phyloP scores from a whole-genome alignment of 1,139 yeast genomes.

The Pneumocystis sp. region DNA sequence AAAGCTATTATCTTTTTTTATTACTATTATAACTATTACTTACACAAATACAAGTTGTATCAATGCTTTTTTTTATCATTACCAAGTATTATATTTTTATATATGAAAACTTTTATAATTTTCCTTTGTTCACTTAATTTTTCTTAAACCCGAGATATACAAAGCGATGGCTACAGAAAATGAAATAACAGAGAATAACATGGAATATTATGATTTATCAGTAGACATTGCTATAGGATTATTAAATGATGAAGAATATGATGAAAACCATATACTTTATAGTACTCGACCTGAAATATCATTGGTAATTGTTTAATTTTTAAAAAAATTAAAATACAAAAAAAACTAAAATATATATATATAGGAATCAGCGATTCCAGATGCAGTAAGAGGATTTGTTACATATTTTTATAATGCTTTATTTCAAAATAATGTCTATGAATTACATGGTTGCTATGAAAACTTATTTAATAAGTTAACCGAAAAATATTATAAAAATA shows the following conservation, averaged over 20 bases:
- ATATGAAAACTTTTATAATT: no score
- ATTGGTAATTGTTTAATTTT: neutral
- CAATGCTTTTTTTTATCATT: no score
- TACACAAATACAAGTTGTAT: no score
- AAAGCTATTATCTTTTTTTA: no score
- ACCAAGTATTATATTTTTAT: no score
- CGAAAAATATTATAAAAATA: slow-evolving; percentile 30
- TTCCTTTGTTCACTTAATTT: no score
- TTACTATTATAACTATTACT: no score
- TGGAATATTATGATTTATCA: neutral
- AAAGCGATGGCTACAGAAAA: neutral
- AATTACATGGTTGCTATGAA: slow-evolving; percentile 33
- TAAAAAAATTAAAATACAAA: neutral
- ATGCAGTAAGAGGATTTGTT: slow-evolving; percentile 31
- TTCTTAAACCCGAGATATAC: neutral
- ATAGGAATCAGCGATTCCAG: slow-evolving; percentile 24
- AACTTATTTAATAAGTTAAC: slow-evolving; percentile 32
- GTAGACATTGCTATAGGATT: neutral
- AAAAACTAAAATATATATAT: neutral
- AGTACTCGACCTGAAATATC: neutral
- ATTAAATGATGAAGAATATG: neutral
- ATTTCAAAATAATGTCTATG: slow-evolving; percentile 30
- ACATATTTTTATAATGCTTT: slow-evolving; percentile 30
- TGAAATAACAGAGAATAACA: neutral
- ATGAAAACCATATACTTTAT: neutral